Conservation (phyloP, 2,329 filamentous ascomycete genomes). For the Fusarium miscanthi region DNA sequence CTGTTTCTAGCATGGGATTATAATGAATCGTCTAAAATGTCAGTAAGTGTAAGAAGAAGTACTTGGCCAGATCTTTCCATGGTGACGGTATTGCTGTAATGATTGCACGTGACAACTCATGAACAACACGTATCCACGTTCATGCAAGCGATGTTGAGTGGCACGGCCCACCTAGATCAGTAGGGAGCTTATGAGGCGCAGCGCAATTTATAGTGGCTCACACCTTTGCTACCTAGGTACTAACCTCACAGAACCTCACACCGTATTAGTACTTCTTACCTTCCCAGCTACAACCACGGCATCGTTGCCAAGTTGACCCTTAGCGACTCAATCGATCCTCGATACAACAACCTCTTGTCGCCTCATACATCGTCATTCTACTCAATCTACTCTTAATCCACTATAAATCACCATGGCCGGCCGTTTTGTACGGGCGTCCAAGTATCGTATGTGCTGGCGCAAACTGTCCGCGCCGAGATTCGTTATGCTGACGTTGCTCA, state of each 20-base stretch:
- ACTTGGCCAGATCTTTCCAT: neutral
- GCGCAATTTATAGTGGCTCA: constrained; percentile 41
- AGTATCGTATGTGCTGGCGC: constrained; percentile 68
- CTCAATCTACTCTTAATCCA: constrained; percentile 22
- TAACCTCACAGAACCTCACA: constrained; percentile 4
- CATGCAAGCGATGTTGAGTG: constrained; percentile 11
- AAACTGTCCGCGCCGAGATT: constrained; percentile 41
- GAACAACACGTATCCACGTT: constrained; percentile 20
- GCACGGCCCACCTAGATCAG: constrained; percentile 30
- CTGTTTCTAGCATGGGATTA: constrained; percentile 39
- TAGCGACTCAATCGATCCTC: constrained; percentile 16
- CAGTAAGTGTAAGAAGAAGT: constrained; percentile 4
- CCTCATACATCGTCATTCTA: constrained; percentile 11
- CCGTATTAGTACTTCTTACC: constrained; percentile 34
- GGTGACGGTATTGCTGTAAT: neutral
- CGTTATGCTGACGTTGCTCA: constrained; percentile 44
- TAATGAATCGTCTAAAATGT: constrained; percentile 43
- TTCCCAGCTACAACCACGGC: constrained; percentile 34
- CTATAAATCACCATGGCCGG: constrained; percentile 62
- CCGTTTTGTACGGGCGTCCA: constrained; percentile 75
- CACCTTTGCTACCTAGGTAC: constrained; percentile 5
- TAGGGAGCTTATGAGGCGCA: constrained; percentile 43
- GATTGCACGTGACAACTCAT: constrained; percentile 32
- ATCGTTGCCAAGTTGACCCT: constrained; percentile 38
- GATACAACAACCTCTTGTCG: constrained; percentile 6